Percentiles rank a stretch among this genome's conserved stretches.
Evolutionary conservation across 1,284 basidiomycete genomes (phyloP).

Genomic region (Hypsizygus ulmarius): DNA sequence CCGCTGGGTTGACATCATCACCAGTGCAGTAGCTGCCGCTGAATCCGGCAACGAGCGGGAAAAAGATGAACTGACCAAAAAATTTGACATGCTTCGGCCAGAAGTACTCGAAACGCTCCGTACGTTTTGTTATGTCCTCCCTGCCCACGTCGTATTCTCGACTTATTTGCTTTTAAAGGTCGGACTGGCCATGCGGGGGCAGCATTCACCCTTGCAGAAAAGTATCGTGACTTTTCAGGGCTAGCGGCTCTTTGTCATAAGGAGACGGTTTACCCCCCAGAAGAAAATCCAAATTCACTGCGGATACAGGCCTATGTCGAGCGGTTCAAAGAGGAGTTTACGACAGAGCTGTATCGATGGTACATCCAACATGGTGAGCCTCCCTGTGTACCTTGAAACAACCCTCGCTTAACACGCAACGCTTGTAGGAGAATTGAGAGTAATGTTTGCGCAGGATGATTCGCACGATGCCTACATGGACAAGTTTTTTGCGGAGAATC

Average conservation of each 20-base stretch:
- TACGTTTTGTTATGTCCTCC: constrained; percentile 33
- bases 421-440: constrained; percentile 63
- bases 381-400: not conserved
- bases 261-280: constrained; percentile 58
- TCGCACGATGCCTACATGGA: constrained; percentile 66
- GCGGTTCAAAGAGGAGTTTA: constrained; percentile 81
- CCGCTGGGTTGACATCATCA: not conserved
- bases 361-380: constrained; percentile 72
- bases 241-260: constrained; percentile 81
- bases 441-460: constrained; percentile 73
- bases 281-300: constrained; percentile 57
- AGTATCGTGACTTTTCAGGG: constrained; percentile 81
- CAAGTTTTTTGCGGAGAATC: constrained; percentile 67
- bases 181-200: constrained; percentile 62
- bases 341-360: constrained; percentile 86
- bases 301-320: constrained; percentile 76
- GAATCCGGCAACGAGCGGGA: constrained; percentile 51
- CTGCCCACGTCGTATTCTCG: constrained; percentile 19
- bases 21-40: constrained; percentile 44
- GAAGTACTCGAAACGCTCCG: constrained; percentile 75
- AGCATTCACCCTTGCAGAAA: constrained; percentile 82
- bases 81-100: constrained; percentile 68
- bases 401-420: constrained; percentile 11
- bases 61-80: constrained; percentile 54
- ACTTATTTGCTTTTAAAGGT: constrained; percentile 37